Conservation (phyloP, 2,329 filamentous ascomycete genomes). For the Exserohilum turcica region DNA sequence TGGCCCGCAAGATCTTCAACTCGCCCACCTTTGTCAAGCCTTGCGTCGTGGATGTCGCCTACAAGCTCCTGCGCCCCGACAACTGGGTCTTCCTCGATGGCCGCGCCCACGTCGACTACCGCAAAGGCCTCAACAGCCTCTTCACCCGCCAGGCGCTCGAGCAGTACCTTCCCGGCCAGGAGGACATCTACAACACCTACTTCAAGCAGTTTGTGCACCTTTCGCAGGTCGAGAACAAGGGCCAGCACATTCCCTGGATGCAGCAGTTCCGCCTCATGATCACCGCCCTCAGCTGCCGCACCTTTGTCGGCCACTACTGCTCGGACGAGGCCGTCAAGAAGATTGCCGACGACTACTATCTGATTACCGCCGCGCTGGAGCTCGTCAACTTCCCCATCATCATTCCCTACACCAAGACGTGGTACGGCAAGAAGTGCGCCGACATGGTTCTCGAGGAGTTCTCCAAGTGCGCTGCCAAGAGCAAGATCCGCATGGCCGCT, state of each 20-base stretch:
- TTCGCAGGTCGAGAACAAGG: slow-evolving; percentile 69
- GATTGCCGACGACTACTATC: slow-evolving; percentile 95
- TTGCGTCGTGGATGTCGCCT: slow-evolving; percentile 91
- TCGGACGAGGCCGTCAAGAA: slow-evolving; percentile 87
- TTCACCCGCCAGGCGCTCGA: slow-evolving; percentile 92
- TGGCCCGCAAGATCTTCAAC: slow-evolving; percentile 96
- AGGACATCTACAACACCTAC: slow-evolving; percentile 88
- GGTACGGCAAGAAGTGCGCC: slow-evolving; percentile 95
- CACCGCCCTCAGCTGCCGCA: slow-evolving; percentile 91
- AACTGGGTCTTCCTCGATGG: slow-evolving; percentile 99
- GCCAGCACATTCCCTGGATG: slow-evolving; percentile 87
- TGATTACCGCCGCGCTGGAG: slow-evolving; percentile 93
- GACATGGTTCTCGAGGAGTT: slow-evolving; percentile 93
- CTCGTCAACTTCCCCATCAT: slow-evolving; percentile 91
- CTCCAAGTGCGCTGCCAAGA: slow-evolving; percentile 87
- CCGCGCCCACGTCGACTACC: slow-evolving; percentile 92
- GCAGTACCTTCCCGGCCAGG: slow-evolving; percentile 86
- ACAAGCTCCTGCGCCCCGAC: slow-evolving; percentile 86
- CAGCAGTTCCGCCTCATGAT: slow-evolving; percentile 89
- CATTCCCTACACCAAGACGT: slow-evolving; percentile 90
- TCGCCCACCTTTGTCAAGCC: slow-evolving; percentile 91
- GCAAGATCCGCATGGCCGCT: slow-evolving; percentile 87
- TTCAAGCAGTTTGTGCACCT: slow-evolving; percentile 78
- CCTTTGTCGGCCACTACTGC: slow-evolving; percentile 97
- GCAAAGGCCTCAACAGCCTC: slow-evolving; percentile 91